phyloP scores from a whole-genome alignment of 352 stramenopile genomes.

The Phytopythium boreale region DNA sequence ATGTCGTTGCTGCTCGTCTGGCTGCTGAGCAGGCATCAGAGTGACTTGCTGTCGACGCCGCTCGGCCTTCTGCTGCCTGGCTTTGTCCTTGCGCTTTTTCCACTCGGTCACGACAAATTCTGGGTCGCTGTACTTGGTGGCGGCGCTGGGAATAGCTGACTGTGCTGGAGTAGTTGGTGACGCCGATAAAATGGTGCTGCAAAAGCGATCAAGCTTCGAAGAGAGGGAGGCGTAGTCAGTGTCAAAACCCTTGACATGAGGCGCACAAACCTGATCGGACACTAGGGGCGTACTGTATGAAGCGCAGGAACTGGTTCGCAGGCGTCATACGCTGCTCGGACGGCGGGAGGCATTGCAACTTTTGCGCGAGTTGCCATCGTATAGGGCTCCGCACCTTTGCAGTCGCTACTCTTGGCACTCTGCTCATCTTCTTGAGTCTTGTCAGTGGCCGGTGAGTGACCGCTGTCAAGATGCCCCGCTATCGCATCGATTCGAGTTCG shows the following conservation, averaged over 20 bases:
- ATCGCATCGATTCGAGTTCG: constrained; percentile 22
- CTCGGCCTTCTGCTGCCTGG: constrained; percentile 31
- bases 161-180: neutral
- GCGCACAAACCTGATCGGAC: neutral
- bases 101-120: constrained; percentile 61
- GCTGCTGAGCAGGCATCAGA: neutral
- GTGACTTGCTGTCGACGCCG: constrained; percentile 17
- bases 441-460: neutral
- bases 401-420: neutral
- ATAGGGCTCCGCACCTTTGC: neutral
- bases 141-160: constrained; percentile 16
- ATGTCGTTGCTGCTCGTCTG: constrained; percentile 9
- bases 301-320: neutral
- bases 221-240: neutral
- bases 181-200: neutral
- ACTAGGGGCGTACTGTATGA: neutral
- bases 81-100: constrained; percentile 37
- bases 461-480: neutral
- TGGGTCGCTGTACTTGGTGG: constrained; percentile 60
- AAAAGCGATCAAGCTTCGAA: constrained; percentile 37
- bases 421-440: neutral
- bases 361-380: neutral
- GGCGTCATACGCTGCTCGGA: neutral
- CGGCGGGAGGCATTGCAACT: neutral
- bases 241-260: too few species aligned